Evolutionary conservation across 306 rosid genomes (phyloP), one percentile per base, ranked within the genome.

Genomic region (Delonix regia): DNA sequence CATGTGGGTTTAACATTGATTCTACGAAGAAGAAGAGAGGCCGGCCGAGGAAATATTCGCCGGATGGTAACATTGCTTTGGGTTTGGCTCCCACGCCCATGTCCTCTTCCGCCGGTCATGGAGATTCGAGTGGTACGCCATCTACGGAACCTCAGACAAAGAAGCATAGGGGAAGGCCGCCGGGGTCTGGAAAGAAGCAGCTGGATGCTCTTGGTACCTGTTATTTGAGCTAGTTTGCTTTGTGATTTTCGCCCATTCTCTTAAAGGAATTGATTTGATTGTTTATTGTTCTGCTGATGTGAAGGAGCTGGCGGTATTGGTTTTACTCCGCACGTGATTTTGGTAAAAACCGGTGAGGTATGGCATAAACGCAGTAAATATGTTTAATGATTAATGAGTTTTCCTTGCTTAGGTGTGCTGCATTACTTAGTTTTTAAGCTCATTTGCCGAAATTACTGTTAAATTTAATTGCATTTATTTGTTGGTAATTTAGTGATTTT

Each of bases 321-420:
- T 27, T 94, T 94, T 72, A 94, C 95, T 63, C 99, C 97, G 9
- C 97, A 94, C 48, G 95, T 90, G 10, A 88, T 94, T 57, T 24
- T 86, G 83, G 99, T 91, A 82, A 85, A 92, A 53, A 67, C 92
- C 0, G 97, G 97, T 30, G 99, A 94, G 95, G 99, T 92, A 82
- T 73, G 87, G 7, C 51, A 48, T 73, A 53, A 6, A 6, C 22
- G 0, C 21, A 60, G 57, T 77, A 49, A 24, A 38, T 39, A 21
- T 80, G 22, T 33, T 45, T 45, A 67, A 53, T 10, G 47, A 33
- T 49, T 30, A 73, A 52, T 73, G 12, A 60, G 63, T 2, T 9
- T 27, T 53, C 55, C 56, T 76, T 4, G 33, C 61, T 21, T 16
- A 24, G 9, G 9, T 45, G n/a, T 62, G 36, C 45, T 62, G 36